Percentiles rank a stretch among this genome's conserved stretches.
These are phyloP conservation scores for Mimosa bimucronata DNA, from an alignment of 306 rosid genomes.

Conservation along the genomic window DNA sequence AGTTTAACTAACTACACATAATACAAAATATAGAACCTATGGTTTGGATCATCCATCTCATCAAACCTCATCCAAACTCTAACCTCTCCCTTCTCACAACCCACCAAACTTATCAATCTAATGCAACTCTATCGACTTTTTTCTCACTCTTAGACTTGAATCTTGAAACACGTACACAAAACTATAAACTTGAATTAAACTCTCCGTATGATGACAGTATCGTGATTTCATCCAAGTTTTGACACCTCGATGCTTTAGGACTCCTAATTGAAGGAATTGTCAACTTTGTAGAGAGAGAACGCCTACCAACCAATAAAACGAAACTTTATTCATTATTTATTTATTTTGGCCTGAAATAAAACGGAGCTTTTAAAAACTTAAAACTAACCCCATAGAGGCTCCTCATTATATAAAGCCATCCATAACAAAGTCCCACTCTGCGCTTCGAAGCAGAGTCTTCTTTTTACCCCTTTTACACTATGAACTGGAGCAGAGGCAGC, in stretches of 20 bases:
- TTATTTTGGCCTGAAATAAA: conserved; percentile 34
- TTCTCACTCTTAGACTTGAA: neutral
- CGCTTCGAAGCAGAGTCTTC: conserved; percentile 31
- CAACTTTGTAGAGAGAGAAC: conserved; percentile 39
- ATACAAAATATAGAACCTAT: conserved; percentile 54
- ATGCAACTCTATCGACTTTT: conserved; percentile 21
- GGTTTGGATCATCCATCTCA: conserved; percentile 33
- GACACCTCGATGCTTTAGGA: conserved; percentile 49
- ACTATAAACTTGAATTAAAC: neutral
- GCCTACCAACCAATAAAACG: conserved; percentile 64
- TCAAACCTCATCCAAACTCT: conserved; percentile 48
- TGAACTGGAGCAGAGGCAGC: conserved; percentile 84
- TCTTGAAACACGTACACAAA: neutral
- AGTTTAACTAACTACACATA: conserved; percentile 28
- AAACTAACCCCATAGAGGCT: conserved; percentile 24
- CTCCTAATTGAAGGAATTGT: conserved; percentile 48
- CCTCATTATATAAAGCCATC: conserved; percentile 48
- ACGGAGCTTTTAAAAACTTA: conserved; percentile 27
- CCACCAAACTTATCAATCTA: conserved; percentile 35
- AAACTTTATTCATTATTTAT: neutral
- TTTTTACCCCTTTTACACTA: conserved; percentile 11
- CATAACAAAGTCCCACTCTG: conserved; percentile 28
- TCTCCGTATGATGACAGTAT: conserved; percentile 3
- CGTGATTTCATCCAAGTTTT: conserved; percentile 41
- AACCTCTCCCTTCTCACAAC: conserved; percentile 16